A percentile compares a stretch with the other conserved stretches of the same genome.
Conservation (phyloP, 1,284 basidiomycete genomes). For the Bondarzewia mesenterica region DNA sequence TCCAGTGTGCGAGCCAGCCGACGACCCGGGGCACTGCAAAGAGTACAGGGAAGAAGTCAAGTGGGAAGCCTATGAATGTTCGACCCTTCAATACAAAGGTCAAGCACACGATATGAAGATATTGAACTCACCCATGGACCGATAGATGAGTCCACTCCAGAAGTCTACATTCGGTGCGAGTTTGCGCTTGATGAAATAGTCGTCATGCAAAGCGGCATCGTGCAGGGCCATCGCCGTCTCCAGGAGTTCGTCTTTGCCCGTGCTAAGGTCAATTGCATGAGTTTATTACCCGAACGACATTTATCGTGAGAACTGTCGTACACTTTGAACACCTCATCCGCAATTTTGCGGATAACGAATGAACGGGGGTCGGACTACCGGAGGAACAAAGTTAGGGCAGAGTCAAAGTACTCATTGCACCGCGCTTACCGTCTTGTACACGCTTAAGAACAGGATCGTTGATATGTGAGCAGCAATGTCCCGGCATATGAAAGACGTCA, state of each 20-base stretch:
- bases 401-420: not conserved
- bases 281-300: too few relatives aligned
- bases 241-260: slow-evolving; percentile 73
- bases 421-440: slow-evolving; percentile 68
- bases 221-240: slow-evolving; percentile 85
- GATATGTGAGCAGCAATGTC: not conserved
- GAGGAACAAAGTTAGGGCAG: too few relatives aligned
- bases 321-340: slow-evolving; percentile 84
- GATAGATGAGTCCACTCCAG: slow-evolving; percentile 83
- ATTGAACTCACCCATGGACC: slow-evolving; percentile 68
- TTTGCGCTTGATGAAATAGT: slow-evolving; percentile 73
- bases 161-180: slow-evolving; percentile 81
- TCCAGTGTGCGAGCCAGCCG: slow-evolving; percentile 86
- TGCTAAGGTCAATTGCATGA: slow-evolving; percentile 31
- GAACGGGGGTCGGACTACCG: slow-evolving; percentile 83
- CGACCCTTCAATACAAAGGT: not conserved
- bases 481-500: slow-evolving; percentile 13
- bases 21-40: slow-evolving; percentile 86
- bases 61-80: slow-evolving; percentile 61
- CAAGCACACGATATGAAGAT: not conserved
- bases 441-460: slow-evolving; percentile 26
- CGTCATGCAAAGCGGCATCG: slow-evolving; percentile 81
- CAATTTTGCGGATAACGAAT: slow-evolving; percentile 80
- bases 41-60: slow-evolving; percentile 86
- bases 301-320: too few relatives aligned